Evolutionary conservation across 495 filamentous ascomycete species (phyloP), one percentile per base, ranked within the genome.

Genomic region (Penicillium dipodomyicola): DNA sequence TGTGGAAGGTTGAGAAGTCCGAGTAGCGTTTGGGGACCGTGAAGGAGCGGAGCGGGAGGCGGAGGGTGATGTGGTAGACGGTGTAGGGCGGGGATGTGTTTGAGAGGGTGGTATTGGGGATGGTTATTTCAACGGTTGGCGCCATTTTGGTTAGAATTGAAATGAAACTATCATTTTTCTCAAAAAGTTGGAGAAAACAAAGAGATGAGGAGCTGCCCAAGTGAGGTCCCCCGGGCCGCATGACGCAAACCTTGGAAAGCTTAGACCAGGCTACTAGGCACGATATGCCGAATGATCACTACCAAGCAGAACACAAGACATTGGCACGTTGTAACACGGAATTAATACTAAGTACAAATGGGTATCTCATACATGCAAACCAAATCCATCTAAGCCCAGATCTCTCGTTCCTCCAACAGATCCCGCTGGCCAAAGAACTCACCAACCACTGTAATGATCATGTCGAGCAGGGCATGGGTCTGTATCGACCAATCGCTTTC

Each of bases 391-490:
- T 54, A 39, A 48, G 56, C 57, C 79, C 80, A 82, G 4, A 77
- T 29, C 44, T 87, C 80, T 41, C 91, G 78, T 49, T 84, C 85
- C 62, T 85, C 83, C 46, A 97, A 74, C 33, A 98, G 73, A 71
- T 98, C 94, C 54, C 86, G 78, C 74, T 98, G 94, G 3, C 94
- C 92, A 70, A 88, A 98, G 62, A 88, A 84, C 72, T 96, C 91
- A 60, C 91, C 94, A 39, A 88, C 87, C 27, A 98, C 78, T 0
- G 89, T 92, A 51, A 98, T 78, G 55, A 96, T 89, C 89, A 96
- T 96, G 67, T 96, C 93, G 7, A 96, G 77, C 52, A 88, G 87
- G 22, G 73, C 72, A 49, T 72, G 69, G 35, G 62, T 71, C 52
- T 73, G 73, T 37, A 63, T 65, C 14, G 33, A 39, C 39, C 42